These are phyloP conservation scores for Xerocomus amazonicus DNA, from an alignment of 1,284 basidiomycete species.

Conservation along the genomic window DNA sequence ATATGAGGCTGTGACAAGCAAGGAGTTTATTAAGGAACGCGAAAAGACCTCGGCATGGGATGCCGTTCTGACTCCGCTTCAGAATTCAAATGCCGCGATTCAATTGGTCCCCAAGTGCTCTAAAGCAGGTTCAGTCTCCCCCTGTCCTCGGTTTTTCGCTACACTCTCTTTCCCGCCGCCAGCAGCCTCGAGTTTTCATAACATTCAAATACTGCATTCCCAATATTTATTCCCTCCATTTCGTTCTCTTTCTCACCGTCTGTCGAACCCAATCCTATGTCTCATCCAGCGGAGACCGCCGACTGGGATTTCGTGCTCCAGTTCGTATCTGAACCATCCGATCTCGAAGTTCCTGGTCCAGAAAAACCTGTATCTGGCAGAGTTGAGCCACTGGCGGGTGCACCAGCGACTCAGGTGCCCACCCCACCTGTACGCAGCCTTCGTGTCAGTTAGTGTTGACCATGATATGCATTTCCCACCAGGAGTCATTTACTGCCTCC, in stretches of 20 bases:
- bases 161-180: slow-evolving; percentile 1
- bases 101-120: slow-evolving; percentile 1
- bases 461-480: slow-evolving; percentile 3
- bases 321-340: slow-evolving; percentile 56
- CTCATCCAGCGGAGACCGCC: slow-evolving; percentile 38
- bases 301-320: slow-evolving; percentile 64
- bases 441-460: slow-evolving; percentile 5
- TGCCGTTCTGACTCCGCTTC: slow-evolving; percentile 24
- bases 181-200: not conserved
- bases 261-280: slow-evolving; percentile 17
- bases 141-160: slow-evolving; percentile 21
- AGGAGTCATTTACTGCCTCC: slow-evolving; percentile 52
- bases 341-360: slow-evolving; percentile 36
- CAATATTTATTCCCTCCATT: not conserved
- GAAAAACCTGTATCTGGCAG: slow-evolving; percentile 36
- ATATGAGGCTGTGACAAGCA: slow-evolving; percentile 16
- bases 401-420: slow-evolving; percentile 45
- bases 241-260: not conserved
- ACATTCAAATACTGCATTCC: not conserved
- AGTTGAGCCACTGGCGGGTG: slow-evolving; percentile 18
- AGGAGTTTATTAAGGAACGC: no score
- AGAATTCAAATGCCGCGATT: slow-evolving; percentile 20
- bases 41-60: slow-evolving; percentile 11
- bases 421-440: slow-evolving; percentile 58
- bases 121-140: slow-evolving; percentile 4